These are phyloP conservation scores for Aegilops longissima DNA, from an alignment of 176 grass and related monocot genomes.

Conservation along the genomic window DNA sequence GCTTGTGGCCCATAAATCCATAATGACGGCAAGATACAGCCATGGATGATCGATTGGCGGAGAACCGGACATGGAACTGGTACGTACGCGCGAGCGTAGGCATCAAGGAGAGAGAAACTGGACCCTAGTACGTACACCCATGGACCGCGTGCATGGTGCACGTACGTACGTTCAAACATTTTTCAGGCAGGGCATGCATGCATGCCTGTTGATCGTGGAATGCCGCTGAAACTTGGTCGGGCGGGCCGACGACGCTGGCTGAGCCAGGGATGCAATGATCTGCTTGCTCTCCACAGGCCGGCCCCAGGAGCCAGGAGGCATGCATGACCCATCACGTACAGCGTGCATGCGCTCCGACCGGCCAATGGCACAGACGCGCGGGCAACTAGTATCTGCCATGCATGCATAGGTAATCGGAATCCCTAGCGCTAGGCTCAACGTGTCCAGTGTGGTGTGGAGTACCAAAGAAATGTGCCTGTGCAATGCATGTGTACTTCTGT, in stretches of 20 bases:
- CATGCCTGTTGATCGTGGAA: background rate
- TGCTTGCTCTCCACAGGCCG: background rate
- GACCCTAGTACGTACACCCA: too few species aligned
- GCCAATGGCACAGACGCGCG: background rate
- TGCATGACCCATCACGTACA: slow-evolving; percentile 3
- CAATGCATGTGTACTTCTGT: background rate
- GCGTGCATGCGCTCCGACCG: slow-evolving; percentile 7
- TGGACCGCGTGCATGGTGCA: background rate
- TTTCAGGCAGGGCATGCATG: background rate
- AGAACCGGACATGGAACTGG: background rate
- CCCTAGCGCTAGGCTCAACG: background rate
- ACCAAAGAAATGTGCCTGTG: background rate
- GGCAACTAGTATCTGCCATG: background rate
- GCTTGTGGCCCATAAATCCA: background rate
- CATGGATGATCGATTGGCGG: background rate
- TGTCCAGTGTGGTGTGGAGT: background rate
- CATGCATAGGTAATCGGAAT: background rate
- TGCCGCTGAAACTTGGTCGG: slow-evolving; percentile 2
- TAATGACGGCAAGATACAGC: background rate
- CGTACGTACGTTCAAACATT: background rate
- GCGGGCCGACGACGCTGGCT: too few species aligned
- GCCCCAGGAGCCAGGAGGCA: background rate
- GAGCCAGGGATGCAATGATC: background rate
- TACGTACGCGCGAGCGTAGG: background rate
- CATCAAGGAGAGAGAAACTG: background rate